Percentiles rank a stretch among this genome's conserved stretches.
Evolutionary conservation across 2,329 filamentous ascomycete species (phyloP).

Genomic region (Cladosporium sphaerospermum): DNA sequence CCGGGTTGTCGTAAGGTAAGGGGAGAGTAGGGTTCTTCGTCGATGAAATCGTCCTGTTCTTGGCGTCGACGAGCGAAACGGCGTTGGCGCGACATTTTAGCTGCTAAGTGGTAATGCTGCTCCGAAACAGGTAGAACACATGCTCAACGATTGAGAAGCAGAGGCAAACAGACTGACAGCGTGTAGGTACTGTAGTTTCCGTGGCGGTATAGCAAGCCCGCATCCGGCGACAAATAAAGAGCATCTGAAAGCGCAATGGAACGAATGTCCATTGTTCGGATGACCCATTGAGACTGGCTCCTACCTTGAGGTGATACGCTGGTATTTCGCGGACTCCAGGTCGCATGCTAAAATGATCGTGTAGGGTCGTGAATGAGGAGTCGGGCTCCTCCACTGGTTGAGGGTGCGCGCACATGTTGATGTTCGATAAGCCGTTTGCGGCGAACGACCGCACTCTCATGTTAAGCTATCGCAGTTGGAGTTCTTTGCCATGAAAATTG

Average conservation of each 20-base stretch:
- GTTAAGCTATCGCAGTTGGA: background rate
- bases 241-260: background rate
- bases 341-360: background rate
- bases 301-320: background rate
- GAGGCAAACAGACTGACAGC: too few relatives aligned
- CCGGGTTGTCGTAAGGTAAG: too few relatives aligned
- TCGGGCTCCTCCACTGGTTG: background rate
- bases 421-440: background rate
- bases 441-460: too few relatives aligned
- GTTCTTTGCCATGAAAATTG: background rate
- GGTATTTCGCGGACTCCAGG: background rate
- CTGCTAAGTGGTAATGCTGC: background rate
- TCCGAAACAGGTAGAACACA: background rate
- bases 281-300: background rate
- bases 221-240: constrained; percentile 10
- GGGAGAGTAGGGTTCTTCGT: too few relatives aligned
- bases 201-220: constrained; percentile 4
- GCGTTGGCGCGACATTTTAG: background rate
- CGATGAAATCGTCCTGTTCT: too few relatives aligned
- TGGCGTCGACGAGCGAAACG: background rate
- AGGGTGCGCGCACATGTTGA: background rate
- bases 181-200: background rate
- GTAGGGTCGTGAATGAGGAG: too few relatives aligned
- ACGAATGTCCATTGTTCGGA: background rate
- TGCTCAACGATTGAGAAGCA: background rate